A percentile compares a stretch with the other conserved stretches of the same genome.
These are phyloP conservation scores for Leccinum disarticulatum DNA, from an alignment of 768 basidiomycete genomes.

Conservation along the genomic window DNA sequence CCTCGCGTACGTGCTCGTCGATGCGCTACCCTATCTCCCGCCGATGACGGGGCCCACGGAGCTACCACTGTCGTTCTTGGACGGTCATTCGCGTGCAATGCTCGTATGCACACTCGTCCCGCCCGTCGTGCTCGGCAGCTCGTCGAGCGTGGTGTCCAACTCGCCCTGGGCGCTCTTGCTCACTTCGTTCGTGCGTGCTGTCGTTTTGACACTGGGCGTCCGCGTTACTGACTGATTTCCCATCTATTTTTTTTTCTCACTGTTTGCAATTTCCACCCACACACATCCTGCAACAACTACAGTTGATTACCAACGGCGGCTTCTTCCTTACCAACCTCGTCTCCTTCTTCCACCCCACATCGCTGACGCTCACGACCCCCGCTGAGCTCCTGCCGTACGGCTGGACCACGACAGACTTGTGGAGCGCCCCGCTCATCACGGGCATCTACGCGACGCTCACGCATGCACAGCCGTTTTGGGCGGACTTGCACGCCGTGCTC, in stretches of 20 bases:
- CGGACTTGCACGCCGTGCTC: slow-evolving; percentile 52
- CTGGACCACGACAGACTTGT: slow-evolving; percentile 83
- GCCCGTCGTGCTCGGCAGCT: slow-evolving; percentile 57
- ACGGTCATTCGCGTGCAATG: slow-evolving; percentile 77
- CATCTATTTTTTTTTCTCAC: too few relatives aligned
- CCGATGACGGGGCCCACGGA: slow-evolving; percentile 56
- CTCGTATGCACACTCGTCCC: slow-evolving; percentile 79
- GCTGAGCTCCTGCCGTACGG: slow-evolving; percentile 79
- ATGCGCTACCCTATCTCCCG: slow-evolving; percentile 51
- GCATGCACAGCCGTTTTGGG: slow-evolving; percentile 86
- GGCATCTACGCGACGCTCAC: slow-evolving; percentile 80
- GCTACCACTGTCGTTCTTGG: slow-evolving; percentile 69
- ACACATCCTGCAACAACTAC: slow-evolving; percentile 1
- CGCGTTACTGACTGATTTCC: not conserved
- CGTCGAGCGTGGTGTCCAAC: slow-evolving; percentile 47
- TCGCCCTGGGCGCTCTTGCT: slow-evolving; percentile 80
- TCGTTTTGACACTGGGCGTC: not conserved
- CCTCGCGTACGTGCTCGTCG: slow-evolving; percentile 57
- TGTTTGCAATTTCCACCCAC: not conserved
- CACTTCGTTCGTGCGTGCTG: slow-evolving; percentile 60
- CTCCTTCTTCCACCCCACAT: slow-evolving; percentile 72
- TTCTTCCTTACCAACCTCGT: slow-evolving; percentile 78
- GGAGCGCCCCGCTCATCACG: slow-evolving; percentile 80
- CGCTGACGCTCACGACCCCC: slow-evolving; percentile 70
- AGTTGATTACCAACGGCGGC: slow-evolving; percentile 76